These are phyloP conservation scores for Boletus rufocinnamomeus DNA, from an alignment of 768 basidiomycete species.

Conservation along the genomic window DNA sequence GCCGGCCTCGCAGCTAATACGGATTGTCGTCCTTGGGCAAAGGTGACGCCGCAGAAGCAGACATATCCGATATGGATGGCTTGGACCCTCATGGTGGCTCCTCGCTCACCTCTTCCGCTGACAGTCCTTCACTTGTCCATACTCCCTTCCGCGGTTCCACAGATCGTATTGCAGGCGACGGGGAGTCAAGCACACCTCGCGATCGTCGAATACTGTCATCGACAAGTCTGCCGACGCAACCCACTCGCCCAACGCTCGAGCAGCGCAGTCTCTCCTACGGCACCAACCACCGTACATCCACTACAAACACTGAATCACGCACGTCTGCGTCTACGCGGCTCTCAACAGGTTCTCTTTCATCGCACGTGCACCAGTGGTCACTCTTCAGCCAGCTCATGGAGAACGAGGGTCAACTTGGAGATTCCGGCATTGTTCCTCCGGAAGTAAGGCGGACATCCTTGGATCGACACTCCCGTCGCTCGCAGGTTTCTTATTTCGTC, in stretches of 20 bases:
- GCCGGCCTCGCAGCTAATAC: neutral
- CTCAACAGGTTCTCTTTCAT: conserved; percentile 7
- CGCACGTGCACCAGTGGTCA: conserved; percentile 53
- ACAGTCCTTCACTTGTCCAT: conserved; percentile 10
- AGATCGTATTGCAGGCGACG: conserved; percentile 16
- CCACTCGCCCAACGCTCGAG: conserved; percentile 7
- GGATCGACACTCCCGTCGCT: neutral
- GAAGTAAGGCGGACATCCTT: conserved; percentile 9
- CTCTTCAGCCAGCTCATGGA: conserved; percentile 74
- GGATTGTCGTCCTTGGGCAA: neutral
- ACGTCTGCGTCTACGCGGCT: conserved; percentile 15
- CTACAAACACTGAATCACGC: conserved; percentile 20
- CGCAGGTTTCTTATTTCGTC: conserved; percentile 1
- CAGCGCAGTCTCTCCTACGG: conserved; percentile 16
- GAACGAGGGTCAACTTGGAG: conserved; percentile 51
- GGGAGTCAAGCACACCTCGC: conserved; percentile 17
- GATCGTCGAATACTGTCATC: conserved; percentile 23
- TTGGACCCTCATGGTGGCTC: conserved; percentile 87
- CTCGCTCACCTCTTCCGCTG: conserved; percentile 70
- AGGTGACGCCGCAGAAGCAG: neutral
- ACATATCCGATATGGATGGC: conserved; percentile 45
- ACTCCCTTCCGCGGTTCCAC: conserved; percentile 30
- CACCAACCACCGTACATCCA: neutral
- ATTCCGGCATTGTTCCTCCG: neutral
- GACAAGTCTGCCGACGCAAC: neutral